Conservation (phyloP, 2,329 filamentous ascomycete species). For the Nemania diffusa region DNA sequence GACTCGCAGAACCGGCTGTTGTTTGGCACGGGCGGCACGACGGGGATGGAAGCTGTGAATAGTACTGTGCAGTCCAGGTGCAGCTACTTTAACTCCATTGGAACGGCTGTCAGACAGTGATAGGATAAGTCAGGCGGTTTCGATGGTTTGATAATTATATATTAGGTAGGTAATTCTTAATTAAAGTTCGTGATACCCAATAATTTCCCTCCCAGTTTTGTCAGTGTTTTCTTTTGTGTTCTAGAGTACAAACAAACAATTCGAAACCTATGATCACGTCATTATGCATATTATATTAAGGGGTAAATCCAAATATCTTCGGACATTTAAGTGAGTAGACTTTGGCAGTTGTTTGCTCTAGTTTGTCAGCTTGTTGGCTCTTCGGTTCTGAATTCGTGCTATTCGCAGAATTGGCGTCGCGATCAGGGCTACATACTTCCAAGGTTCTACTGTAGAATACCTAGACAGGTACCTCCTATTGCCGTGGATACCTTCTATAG, state of each 20-base stretch:
- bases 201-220: neutral
- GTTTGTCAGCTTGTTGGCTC: neutral
- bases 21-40: conserved; percentile 56
- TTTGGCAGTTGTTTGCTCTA: neutral
- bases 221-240: neutral
- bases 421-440: too few species aligned
- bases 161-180: neutral
- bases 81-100: conserved; percentile 61
- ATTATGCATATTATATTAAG: neutral
- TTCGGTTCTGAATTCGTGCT: neutral
- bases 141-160: neutral
- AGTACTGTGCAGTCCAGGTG: conserved; percentile 56
- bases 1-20: conserved; percentile 52
- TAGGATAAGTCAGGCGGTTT: neutral
- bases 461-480: too few species aligned
- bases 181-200: conserved; percentile 4
- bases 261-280: neutral
- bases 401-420: neutral
- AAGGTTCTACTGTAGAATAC: too few species aligned
- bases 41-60: conserved; percentile 57
- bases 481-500: neutral
- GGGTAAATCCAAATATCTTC: neutral
- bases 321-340: neutral
- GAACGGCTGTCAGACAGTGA: conserved; percentile 58
- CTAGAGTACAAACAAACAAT: neutral